Base-by-base conservation (phyloP, 176 grass and related monocot genomes). In the Ensete glaucum region DNA sequence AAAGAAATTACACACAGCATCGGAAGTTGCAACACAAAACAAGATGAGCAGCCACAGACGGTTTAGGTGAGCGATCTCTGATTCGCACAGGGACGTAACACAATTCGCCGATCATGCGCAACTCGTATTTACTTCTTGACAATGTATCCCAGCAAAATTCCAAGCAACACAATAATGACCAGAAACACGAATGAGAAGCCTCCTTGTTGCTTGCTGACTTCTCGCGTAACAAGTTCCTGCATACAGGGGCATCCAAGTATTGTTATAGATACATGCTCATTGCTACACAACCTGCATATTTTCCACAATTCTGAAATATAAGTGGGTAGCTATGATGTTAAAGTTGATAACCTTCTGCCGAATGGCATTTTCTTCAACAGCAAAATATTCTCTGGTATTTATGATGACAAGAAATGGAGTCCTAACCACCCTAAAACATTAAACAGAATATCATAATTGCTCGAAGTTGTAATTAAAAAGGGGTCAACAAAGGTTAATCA, bases 71-170 rank as follows among this genome's bases (percentile, higher is more conserved):
- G 67, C 14, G 24, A 73, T 8, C 17, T 21, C 17, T 21, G 68
- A 71, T 51, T 10, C 50, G 6, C 14, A 2, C 11, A 50, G 5
- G 34, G 1, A 21, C 7, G 20, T 56, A 34, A 56, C 11, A 56
- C 13, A 16, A 6, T 73, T 73, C 21, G 48, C 9, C 13, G 12
- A 11, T 27, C 23, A 29, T 34, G 29, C 29, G 50, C 3, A n/a
- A 9, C 13, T 8, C 17, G 14, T 72, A 65, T 25, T 88, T 64
- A 92, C 79, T 81, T 92, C 69, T 86, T 88, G 75, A 86, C 76
- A 81, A 92, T 48, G 76, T 82, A 92, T 13, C 86, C 86, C 29
- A 92, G 63, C 74, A 92, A 55, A 27, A 88, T 57, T 71, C 86
- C 78, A 58, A 88, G 76, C 67, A 89, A 34, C 17, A 50, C 86